phyloP scores from a whole-genome alignment of 2,329 filamentous ascomycete genomes.

The Trichoderma brevicompactum region DNA sequence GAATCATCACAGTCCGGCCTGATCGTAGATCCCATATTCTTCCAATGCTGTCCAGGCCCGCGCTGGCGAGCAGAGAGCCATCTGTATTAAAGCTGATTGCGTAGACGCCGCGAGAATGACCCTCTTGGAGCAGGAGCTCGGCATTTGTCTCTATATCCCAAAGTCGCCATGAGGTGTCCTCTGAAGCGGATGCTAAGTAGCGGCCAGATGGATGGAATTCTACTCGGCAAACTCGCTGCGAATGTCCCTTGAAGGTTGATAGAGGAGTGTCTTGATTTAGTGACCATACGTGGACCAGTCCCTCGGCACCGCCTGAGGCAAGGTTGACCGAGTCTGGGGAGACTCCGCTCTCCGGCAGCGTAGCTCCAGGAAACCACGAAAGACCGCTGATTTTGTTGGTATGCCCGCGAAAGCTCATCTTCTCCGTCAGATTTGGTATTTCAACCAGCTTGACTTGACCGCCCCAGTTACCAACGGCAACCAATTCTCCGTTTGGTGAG shows the following conservation, averaged over 20 bases:
- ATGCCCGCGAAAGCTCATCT: constrained; percentile 77
- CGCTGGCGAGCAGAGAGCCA: constrained; percentile 86
- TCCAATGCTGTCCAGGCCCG: constrained; percentile 92
- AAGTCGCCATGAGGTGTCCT: constrained; percentile 94
- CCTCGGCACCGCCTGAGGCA: constrained; percentile 88
- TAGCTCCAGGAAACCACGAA: constrained; percentile 86
- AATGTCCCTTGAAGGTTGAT: constrained; percentile 80
- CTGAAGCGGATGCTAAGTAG: constrained; percentile 90
- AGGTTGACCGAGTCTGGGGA: constrained; percentile 79
- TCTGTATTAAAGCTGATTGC: constrained; percentile 88
- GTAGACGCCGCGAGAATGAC: constrained; percentile 92
- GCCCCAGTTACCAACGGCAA: constrained; percentile 92
- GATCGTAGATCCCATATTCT: constrained; percentile 94
- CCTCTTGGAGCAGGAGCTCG: constrained; percentile 87
- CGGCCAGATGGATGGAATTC: constrained; percentile 92
- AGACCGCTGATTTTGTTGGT: constrained; percentile 88
- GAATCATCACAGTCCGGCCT: constrained; percentile 91
- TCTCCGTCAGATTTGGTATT: constrained; percentile 80
- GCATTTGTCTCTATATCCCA: constrained; percentile 90
- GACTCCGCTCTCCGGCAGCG: constrained; percentile 70
- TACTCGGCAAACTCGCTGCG: constrained; percentile 83
- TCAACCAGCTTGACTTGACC: constrained; percentile 85
- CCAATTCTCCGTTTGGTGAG: constrained; percentile 78
- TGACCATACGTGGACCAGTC: constrained; percentile 87
- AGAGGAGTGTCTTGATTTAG: constrained; percentile 83